A percentile compares a stretch with the other conserved stretches of the same genome.
These are phyloP conservation scores for Myxozyma neglecta DNA, from an alignment of 805 yeast genomes.

Conservation along the genomic window DNA sequence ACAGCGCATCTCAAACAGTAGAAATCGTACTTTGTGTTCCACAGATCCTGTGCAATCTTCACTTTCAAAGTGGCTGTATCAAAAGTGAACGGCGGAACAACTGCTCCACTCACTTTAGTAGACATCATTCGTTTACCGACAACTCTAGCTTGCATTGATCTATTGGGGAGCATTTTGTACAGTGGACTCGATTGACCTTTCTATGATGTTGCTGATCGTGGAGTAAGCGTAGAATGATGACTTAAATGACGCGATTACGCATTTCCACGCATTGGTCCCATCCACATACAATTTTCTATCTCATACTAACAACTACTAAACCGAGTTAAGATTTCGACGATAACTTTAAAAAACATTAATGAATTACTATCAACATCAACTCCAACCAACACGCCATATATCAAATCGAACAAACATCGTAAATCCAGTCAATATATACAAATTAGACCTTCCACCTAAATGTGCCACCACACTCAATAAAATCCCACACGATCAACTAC, in stretches of 20 bases:
- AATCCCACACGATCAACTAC: background rate
- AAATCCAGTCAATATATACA: background rate
- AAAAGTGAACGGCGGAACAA: conserved; percentile 25
- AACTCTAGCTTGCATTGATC: background rate
- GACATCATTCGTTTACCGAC: background rate
- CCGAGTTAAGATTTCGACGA: no score
- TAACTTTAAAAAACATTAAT: no score
- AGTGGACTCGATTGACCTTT: no score
- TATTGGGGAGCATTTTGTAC: background rate
- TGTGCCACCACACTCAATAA: background rate
- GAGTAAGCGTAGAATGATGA: background rate
- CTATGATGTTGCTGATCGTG: background rate
- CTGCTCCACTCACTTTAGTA: background rate
- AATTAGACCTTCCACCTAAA: background rate
- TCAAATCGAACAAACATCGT: background rate
- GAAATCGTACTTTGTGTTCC: conserved; percentile 22
- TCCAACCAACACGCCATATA: background rate
- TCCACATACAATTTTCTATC: background rate
- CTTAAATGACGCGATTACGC: background rate
- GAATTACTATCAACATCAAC: no score
- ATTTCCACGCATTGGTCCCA: background rate
- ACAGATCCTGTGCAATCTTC: conserved; percentile 27
- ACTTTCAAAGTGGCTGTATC: conserved; percentile 23
- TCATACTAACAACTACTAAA: background rate
- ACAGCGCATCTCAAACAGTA: background rate